phyloP scores from a whole-genome alignment of 202 grass and related monocot genomes.

The Bolboschoenoplectus hybrid region DNA sequence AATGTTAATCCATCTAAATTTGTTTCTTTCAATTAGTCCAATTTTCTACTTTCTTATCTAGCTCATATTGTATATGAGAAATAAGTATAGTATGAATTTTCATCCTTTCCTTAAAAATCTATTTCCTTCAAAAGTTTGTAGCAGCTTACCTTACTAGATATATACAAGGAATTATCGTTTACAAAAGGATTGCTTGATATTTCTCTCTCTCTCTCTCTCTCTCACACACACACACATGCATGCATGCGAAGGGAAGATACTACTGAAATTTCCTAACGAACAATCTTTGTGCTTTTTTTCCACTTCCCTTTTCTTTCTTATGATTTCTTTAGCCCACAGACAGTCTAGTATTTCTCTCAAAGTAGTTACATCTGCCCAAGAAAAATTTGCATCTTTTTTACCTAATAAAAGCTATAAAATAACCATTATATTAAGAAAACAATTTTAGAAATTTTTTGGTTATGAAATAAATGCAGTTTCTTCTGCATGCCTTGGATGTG shows the following conservation, averaged over 20 bases:
- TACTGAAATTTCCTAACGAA: conserved; percentile 87
- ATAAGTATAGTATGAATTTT: conserved; percentile 28
- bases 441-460: neutral
- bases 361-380: conserved; percentile 60
- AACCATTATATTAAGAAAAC: neutral
- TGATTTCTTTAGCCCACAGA: conserved; percentile 57
- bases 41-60: neutral
- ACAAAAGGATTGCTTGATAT: conserved; percentile 45
- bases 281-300: conserved; percentile 47
- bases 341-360: conserved; percentile 36
- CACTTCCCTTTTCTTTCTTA: conserved; percentile 49
- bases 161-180: conserved; percentile 23
- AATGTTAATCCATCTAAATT: neutral
- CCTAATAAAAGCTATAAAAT: conserved; percentile 2
- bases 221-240: conserved; percentile 45
- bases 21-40: neutral
- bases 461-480: neutral
- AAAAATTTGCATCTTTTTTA: conserved; percentile 29
- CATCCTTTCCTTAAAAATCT: neutral
- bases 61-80: neutral
- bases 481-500: conserved; percentile 18
- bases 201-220: conserved; percentile 26
- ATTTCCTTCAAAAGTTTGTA: conserved; percentile 10
- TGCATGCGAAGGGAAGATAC: conserved; percentile 78
- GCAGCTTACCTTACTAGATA: conserved; percentile 22